Conservation (phyloP, 2,329 filamentous ascomycete species). For the Beauveria asiatica region DNA sequence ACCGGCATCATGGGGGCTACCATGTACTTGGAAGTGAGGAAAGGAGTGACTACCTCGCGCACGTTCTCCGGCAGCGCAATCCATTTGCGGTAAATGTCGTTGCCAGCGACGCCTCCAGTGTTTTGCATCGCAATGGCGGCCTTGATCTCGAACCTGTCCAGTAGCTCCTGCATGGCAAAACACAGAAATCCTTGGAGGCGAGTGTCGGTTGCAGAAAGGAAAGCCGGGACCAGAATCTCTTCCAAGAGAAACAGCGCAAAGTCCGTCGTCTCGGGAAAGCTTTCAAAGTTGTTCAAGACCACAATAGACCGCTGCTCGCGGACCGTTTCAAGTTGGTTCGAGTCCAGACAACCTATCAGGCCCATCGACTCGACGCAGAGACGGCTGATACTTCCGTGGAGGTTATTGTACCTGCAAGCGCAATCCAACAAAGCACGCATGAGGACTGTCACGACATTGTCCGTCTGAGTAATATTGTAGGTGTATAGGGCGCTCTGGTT, state of each 20-base stretch:
- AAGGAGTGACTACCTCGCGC: conserved; percentile 77
- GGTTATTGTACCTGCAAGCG: conserved; percentile 67
- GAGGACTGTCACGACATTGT: conserved; percentile 61
- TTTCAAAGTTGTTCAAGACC: conserved; percentile 77
- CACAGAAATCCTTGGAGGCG: conserved; percentile 84
- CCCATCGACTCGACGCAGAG: conserved; percentile 79
- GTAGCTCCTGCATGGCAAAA: conserved; percentile 87
- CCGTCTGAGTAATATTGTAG: conserved; percentile 72
- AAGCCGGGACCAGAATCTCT: conserved; percentile 81
- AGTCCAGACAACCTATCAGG: conserved; percentile 82
- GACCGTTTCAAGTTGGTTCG: conserved; percentile 75
- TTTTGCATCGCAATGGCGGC: conserved; percentile 39
- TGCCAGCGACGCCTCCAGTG: conserved; percentile 36
- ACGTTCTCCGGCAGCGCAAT: conserved; percentile 65
- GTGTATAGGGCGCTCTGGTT: conserved; percentile 75
- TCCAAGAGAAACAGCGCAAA: conserved; percentile 83
- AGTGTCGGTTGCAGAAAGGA: conserved; percentile 82
- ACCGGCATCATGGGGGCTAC: conserved; percentile 54
- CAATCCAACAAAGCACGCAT: conserved; percentile 78
- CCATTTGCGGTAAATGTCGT: conserved; percentile 66
- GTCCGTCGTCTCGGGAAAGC: conserved; percentile 67
- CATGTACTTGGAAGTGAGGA: conserved; percentile 74
- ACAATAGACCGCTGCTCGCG: conserved; percentile 76
- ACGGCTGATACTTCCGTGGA: conserved; percentile 56
- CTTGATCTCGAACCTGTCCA: conserved; percentile 68